These are phyloP conservation scores for Venturiaceae sp. DNA, from an alignment of 2,329 filamentous ascomycete species.

Conservation along the genomic window DNA sequence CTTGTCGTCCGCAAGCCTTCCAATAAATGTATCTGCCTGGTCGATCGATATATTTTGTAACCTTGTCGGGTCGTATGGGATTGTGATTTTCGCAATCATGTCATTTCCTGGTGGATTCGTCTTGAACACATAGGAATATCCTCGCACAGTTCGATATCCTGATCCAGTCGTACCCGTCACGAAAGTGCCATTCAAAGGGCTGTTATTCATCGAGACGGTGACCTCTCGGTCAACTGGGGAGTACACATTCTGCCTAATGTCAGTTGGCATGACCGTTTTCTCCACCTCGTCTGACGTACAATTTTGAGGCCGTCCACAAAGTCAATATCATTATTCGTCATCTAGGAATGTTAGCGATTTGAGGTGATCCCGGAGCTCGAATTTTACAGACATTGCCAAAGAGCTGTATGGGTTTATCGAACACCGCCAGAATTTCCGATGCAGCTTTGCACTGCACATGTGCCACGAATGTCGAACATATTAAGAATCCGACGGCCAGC, in stretches of 20 bases:
- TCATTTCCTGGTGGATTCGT: conserved; percentile 22
- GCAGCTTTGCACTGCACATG: neutral
- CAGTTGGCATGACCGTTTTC: too few species aligned
- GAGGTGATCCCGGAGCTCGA: too few species aligned
- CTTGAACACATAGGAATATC: conserved; percentile 22
- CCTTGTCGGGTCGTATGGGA: conserved; percentile 18
- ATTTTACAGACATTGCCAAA: neutral
- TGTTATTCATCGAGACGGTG: conserved; percentile 19
- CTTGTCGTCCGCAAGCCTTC: conserved; percentile 9
- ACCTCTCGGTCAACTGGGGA: conserved; percentile 22
- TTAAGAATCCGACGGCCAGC: neutral
- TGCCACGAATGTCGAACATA: neutral
- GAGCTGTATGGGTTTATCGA: neutral
- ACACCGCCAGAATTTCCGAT: neutral
- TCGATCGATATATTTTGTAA: conserved; percentile 14
- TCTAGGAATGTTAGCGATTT: conserved; percentile 5
- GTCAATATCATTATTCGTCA: conserved; percentile 20
- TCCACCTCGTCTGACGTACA: neutral
- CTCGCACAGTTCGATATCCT: conserved; percentile 18
- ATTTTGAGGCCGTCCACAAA: conserved; percentile 23
- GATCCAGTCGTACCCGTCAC: conserved; percentile 20
- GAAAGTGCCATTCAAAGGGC: conserved; percentile 19
- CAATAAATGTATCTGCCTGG: conserved; percentile 12
- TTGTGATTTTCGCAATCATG: conserved; percentile 24
- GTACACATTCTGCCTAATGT: conserved; percentile 15